phyloP scores from a whole-genome alignment of 2,329 filamentous ascomycete genomes.

The Colletotrichum siamense region DNA sequence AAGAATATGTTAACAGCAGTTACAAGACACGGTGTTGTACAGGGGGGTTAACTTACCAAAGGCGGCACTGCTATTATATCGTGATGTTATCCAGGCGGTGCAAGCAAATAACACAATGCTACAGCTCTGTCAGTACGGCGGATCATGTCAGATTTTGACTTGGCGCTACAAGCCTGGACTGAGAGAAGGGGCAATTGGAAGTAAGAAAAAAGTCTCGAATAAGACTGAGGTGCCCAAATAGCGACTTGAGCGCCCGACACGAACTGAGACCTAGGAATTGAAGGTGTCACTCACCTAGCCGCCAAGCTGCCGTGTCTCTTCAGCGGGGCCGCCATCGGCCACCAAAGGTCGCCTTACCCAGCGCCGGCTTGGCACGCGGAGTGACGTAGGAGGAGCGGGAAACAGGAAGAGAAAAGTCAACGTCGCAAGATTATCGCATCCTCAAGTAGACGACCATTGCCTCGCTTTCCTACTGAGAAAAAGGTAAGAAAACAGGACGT shows the following conservation, averaged over 20 bases:
- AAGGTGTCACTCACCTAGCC: conserved; percentile 15
- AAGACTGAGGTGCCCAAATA: background rate
- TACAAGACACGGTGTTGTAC: background rate
- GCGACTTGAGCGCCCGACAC: background rate
- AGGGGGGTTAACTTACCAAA: conserved; percentile 34
- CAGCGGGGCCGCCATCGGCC: conserved; percentile 19
- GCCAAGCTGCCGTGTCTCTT: conserved; percentile 20
- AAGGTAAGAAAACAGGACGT: background rate
- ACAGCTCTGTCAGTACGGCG: background rate
- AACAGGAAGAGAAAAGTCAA: background rate
- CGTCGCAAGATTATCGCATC: background rate
- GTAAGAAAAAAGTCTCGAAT: background rate
- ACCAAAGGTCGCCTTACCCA: background rate
- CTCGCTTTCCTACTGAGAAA: background rate
- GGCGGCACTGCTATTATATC: conserved; percentile 39
- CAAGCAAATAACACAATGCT: conserved; percentile 8
- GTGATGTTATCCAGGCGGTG: conserved; percentile 30
- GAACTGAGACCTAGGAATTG: background rate
- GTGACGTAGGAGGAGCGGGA: background rate
- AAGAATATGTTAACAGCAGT: background rate
- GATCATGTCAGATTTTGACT: background rate
- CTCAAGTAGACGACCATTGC: background rate
- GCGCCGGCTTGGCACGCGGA: conserved; percentile 9
- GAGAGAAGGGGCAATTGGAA: background rate
- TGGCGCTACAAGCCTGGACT: background rate